These are phyloP conservation scores for Tulasnella sp. DNA, from an alignment of 768 basidiomycete species.

Conservation along the genomic window DNA sequence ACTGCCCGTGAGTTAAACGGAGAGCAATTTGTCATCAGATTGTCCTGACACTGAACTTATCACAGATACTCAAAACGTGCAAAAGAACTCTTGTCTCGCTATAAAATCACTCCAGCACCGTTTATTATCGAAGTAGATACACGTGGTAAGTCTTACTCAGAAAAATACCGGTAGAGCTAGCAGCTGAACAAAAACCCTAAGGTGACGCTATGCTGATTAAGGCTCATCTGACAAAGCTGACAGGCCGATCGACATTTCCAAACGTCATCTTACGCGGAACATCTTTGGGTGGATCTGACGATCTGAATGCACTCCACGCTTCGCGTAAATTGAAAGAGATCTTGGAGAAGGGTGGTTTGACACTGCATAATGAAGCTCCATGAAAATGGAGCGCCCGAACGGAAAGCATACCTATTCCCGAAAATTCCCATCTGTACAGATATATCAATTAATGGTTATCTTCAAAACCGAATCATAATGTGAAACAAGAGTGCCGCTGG, in stretches of 20 bases:
- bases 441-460: background rate
- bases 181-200: background rate
- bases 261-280: slow-evolving; percentile 11
- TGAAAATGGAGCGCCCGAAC: background rate
- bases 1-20: slow-evolving; percentile 1
- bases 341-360: slow-evolving; percentile 2
- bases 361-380: background rate
- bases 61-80: slow-evolving; percentile 10
- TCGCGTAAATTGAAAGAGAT: background rate
- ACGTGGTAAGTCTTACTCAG: slow-evolving; percentile 6
- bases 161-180: background rate
- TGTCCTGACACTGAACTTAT: background rate
- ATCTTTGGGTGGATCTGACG: slow-evolving; percentile 13
- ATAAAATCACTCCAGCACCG: slow-evolving; percentile 9
- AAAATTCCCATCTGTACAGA: background rate
- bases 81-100: slow-evolving; percentile 2
- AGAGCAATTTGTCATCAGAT: background rate
- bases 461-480: background rate
- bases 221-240: slow-evolving; percentile 9
- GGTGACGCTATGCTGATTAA: slow-evolving; percentile 13
- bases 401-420: background rate
- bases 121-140: slow-evolving; percentile 14
- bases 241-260: slow-evolving; percentile 11
- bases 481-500: background rate
- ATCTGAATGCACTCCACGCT: slow-evolving; percentile 7